A percentile compares a stretch with the other conserved stretches of the same genome.
phyloP scores from a whole-genome alignment of 108 stramenopile genomes.

The Asterionellopsis glacialis region DNA sequence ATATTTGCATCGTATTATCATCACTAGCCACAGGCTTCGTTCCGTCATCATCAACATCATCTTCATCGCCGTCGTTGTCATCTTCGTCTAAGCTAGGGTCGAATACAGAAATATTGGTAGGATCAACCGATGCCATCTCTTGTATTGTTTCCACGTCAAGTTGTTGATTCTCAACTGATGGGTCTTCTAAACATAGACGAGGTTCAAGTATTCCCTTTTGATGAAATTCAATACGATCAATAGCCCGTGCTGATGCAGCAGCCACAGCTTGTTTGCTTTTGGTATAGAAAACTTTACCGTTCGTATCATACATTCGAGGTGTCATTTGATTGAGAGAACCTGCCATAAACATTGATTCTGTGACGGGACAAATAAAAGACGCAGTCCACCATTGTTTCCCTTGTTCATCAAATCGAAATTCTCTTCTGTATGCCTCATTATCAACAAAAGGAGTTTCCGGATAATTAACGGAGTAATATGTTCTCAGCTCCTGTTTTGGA shows the following conservation, averaged over 20 bases:
- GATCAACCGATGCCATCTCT: too few relatives aligned
- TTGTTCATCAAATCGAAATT: not conserved
- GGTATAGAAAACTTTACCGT: constrained; percentile 21
- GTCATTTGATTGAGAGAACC: constrained; percentile 6
- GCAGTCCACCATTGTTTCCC: constrained; percentile 23
- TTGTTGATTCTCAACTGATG: not conserved
- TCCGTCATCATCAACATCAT: not conserved
- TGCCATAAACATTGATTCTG: constrained; percentile 17
- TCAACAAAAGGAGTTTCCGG: not conserved
- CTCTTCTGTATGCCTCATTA: not conserved
- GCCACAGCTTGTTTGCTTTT: constrained; percentile 23
- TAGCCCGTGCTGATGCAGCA: constrained; percentile 31
- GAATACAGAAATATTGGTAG: not conserved
- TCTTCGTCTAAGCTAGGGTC: not conserved
- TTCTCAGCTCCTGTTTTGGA: too few relatives aligned
- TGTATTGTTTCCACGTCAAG: too few relatives aligned
- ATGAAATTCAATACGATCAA: constrained; percentile 27
- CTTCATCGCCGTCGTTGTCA: not conserved
- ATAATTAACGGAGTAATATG: not conserved
- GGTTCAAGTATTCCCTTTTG: constrained; percentile 15
- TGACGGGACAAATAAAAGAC: constrained; percentile 32
- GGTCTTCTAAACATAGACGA: constrained; percentile 37
- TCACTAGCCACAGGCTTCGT: not conserved
- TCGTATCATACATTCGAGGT: not conserved
- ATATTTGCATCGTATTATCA: not conserved